phyloP scores from a whole-genome alignment of 1,139 yeast species.

The Candida sp. region DNA sequence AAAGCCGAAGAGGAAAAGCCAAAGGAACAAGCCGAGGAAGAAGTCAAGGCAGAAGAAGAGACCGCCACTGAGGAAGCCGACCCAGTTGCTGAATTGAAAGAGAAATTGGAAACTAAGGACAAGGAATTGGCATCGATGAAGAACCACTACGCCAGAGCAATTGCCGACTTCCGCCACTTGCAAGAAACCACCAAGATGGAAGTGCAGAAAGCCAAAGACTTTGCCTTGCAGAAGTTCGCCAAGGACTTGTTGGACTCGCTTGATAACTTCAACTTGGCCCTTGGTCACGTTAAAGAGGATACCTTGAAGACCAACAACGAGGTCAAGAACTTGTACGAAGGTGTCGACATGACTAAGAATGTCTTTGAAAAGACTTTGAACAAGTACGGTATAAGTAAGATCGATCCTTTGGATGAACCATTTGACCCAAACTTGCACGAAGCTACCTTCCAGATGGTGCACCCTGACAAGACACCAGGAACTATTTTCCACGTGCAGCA shows the following conservation, averaged over 20 bases:
- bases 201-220: constrained; percentile 85
- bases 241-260: constrained; percentile 88
- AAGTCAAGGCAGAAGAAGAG: constrained; percentile 14
- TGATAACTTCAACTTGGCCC: constrained; percentile 90
- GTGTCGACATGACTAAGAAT: constrained; percentile 89
- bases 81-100: constrained; percentile 48
- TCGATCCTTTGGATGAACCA: constrained; percentile 82
- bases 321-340: constrained; percentile 80
- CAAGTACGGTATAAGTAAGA: constrained; percentile 80
- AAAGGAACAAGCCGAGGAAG: constrained; percentile 7
- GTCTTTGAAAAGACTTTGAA: constrained; percentile 85
- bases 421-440: constrained; percentile 95
- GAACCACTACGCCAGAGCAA: constrained; percentile 80
- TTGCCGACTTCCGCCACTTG: constrained; percentile 93
- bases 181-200: constrained; percentile 93
- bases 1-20: constrained; percentile 9
- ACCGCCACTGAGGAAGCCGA: constrained; percentile 22
- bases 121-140: constrained; percentile 84
- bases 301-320: constrained; percentile 61
- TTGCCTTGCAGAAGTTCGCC: constrained; percentile 92
- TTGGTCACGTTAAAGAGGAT: constrained; percentile 76
- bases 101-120: constrained; percentile 67
- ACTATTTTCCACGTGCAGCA: constrained; percentile 95
- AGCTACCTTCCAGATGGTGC: constrained; percentile 89
- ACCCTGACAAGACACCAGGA: constrained; percentile 91